Base-by-base conservation (phyloP, 75 land plant genomes). In the Pinus taeda region DNA sequence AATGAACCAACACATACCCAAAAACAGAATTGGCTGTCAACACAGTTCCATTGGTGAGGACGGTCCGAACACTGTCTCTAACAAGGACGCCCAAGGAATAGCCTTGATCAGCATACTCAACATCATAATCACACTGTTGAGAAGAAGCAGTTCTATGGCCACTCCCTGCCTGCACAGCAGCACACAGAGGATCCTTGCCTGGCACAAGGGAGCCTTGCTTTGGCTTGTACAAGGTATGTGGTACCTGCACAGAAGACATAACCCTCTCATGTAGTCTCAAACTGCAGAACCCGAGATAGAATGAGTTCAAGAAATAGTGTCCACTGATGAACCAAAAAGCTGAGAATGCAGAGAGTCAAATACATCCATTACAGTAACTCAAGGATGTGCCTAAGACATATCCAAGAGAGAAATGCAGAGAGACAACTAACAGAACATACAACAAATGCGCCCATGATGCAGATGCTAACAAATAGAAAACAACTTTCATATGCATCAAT, bases 31-130 rank as follows among this genome's bases (percentile, higher is more conserved):
- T 67, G 1, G 81, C 29, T 73, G 64, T 73, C 14, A 37, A 15
- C 22, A 30, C 14, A 53, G 74, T 74, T 39, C 78, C 74, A 79
- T 85, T 82, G 2, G 71, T 71, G 15, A 82, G 70, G 14, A 13
- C 3, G 26, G 81, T 18, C 3, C 39, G 12, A 14, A 85, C 22
- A 4, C 14, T n/a, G 57, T 85, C 87, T 21, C 57, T 60, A 59
- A 85, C 80, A 75, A 85, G 78, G 30, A 78, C 78, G 24, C 87
- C 87, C 74, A 75, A 22, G 3, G 87, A 78, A 42, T 63, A 70
- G 66, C 84, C 79, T n/a, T 75, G 67, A 82, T 85, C 87, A 29
- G 73, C 81, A 71, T 85, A 85, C 75, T 70, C 57, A 62, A 85
- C 71, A 18, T 85, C 81, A 74, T 85, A 85, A 74, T 85, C 78